Base-by-base conservation (phyloP, 192 early-diverging fungal genomes). In the Coemansia sp. region DNA sequence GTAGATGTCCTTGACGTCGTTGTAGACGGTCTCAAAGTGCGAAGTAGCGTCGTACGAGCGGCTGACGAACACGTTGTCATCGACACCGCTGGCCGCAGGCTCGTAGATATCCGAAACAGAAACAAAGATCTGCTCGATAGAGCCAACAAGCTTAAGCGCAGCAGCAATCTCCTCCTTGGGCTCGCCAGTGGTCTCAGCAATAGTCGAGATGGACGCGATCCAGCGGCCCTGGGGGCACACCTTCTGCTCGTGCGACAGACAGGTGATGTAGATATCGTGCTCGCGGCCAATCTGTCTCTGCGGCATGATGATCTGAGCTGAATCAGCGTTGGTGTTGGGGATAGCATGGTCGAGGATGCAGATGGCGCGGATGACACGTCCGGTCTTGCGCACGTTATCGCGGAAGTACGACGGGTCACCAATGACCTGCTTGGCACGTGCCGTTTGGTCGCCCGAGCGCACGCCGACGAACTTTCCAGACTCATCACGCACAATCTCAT, bases 21-120 rank as follows among this genome's bases (percentile, higher is more conserved):
- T 88, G 70, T 92, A 95, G 25, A 96, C 90, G 47, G 98, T 94
- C 80, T 94, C 98, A 87, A 98, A 99, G 85, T 99, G 96, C 40
- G 91, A 94, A 22, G 96, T 95, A 33, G 98, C 93, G 81, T 99
- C 98, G 76, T 97, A 99, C 19, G 93, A 95, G 62, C 90, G 89
- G 62, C 91, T 91, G 50, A 99, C 82, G 75, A 88, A 99, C 43
- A 95, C 87, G 55, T 89, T 81, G 60, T 96, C 93, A 10, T 66
- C 60, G 14, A 67, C 86, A 47, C 96, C 96, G 60, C 96, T 91
- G 2, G 81, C 78, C n/a, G 84, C 54, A 22, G 98, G 96, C 77
- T 91, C 95, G 51, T 87, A 90, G 41, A 99, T 64, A 49, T 94
- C 88, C 39, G 84, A 85, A 27, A 96, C 85, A 22, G 82, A 79